Evolutionary conservation across 257 asterid genomes (phyloP).

Genomic region (Cynanchum wilfordii): DNA sequence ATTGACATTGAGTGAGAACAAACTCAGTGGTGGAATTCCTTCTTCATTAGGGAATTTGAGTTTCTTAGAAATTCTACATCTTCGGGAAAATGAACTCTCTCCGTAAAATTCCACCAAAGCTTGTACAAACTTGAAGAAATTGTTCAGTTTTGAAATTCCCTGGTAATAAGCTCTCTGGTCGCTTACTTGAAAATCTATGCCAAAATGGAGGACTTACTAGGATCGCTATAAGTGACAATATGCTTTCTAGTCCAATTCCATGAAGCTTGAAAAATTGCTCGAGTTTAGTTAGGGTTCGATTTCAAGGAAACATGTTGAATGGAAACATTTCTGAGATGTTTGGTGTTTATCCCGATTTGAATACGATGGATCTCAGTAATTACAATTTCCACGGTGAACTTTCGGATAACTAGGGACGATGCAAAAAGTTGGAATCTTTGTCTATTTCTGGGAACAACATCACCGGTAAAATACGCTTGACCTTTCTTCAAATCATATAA

Average conservation of each 20-base stretch:
- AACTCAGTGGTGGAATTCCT: conserved; percentile 21
- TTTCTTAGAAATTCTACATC: background rate
- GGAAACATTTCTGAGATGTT: conserved; percentile 27
- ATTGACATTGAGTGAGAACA: conserved; percentile 3
- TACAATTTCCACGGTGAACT: conserved; percentile 33
- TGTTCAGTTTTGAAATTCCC: conserved; percentile 10
- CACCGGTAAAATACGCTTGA: conserved; percentile 32
- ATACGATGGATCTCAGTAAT: conserved; percentile 22
- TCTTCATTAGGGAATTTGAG: conserved; percentile 7
- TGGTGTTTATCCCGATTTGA: conserved; percentile 33
- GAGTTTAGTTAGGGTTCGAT: conserved; percentile 24
- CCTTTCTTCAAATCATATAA: conserved; percentile 29
- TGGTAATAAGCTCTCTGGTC: conserved; percentile 27
- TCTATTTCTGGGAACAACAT: conserved; percentile 28
- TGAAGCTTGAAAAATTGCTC: conserved; percentile 36
- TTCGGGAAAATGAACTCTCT: conserved; percentile 14
- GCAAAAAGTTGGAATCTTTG: conserved; percentile 16
- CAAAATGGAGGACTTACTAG: conserved; percentile 14
- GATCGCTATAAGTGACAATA: conserved; percentile 22
- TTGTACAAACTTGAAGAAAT: conserved; percentile 13
- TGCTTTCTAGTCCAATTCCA: conserved; percentile 25
- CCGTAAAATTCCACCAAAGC: conserved; percentile 20
- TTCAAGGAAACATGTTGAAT: conserved; percentile 27
- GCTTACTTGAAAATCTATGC: conserved; percentile 32
- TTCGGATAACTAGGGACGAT: conserved; percentile 32